Evolutionary conservation across 2,329 filamentous ascomycete species (phyloP), one percentile per base, ranked within the genome.

Genomic region (Fusarium dimerum): DNA sequence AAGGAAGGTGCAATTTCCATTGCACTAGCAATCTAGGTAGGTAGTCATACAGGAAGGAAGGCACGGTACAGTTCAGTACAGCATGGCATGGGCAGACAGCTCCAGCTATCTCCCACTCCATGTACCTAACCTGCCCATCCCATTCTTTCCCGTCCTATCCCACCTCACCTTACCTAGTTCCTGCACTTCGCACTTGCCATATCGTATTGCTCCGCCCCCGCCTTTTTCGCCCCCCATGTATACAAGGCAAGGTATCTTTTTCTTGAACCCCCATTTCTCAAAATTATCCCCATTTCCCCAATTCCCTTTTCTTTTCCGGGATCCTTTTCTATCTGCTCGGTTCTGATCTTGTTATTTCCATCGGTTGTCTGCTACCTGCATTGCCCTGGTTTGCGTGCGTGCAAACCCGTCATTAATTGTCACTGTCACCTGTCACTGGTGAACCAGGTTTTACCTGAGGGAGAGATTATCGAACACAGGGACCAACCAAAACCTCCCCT

Each of bases 261-360:
- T 55, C 54, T 62, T 47, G 51, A 62, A 55, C 60, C 51, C 52
- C 48, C 20, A 26, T 55, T 56, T 50, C 54, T 55, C 50, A 26
- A 26, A 26, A 26, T 26, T 48, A 54, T 60, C 47, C 56, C 51
- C 44, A 48, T 49, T 55, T 54, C 44, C 50, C 54, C 48, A 57
- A 63, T 63, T 61, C 61, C 61, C 59, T 63, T 63, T 64, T 64
- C 59, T 64, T 63, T 63, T 58, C 62, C 57, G 55, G 59, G 59
- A 54, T 60, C 52, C 20, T 45, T 49, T 55, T 34, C 50, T 38
- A 47, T 26, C 59, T 54, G 36, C 45, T 50, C 47, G 40, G 26
- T 15, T 51, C 32, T 40, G 39, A 40, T 48, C 50, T 52, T 59
- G 54, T 58, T 64, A 63, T 63, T 63, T 54, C 58, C 57, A 60